Percentiles rank a stretch among this genome's conserved stretches.
Conservation (phyloP, 2,329 filamentous ascomycete genomes). For the Fusarium brevicatenulatum region DNA sequence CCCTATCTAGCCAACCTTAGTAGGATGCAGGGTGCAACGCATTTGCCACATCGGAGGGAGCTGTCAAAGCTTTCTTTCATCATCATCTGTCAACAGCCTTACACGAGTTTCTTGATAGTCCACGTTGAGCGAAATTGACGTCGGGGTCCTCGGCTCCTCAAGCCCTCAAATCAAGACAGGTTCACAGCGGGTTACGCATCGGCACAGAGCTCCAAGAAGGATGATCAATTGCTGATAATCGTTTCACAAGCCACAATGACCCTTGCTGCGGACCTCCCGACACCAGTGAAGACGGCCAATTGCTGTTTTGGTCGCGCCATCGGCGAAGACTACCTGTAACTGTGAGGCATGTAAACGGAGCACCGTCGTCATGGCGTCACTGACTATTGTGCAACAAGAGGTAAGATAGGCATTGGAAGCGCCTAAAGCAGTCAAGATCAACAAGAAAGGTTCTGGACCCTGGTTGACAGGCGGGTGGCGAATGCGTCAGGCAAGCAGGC, state of each 20-base stretch:
- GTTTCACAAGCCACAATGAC: slow-evolving; percentile 28
- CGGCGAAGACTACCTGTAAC: slow-evolving; percentile 8
- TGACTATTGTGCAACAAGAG: slow-evolving; percentile 18
- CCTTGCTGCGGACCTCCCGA: slow-evolving; percentile 13
- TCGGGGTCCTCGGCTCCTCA: slow-evolving; percentile 11
- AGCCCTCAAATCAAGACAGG: slow-evolving; percentile 6
- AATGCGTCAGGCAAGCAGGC: slow-evolving; percentile 30
- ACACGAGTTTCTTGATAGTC: background rate
- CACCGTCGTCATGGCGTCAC: slow-evolving; percentile 42
- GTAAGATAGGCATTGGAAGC: slow-evolving; percentile 28
- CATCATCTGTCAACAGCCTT: background rate
- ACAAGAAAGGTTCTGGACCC: slow-evolving; percentile 33
- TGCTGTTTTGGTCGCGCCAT: slow-evolving; percentile 8
- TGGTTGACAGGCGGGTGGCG: slow-evolving; percentile 40
- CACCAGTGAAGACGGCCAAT: slow-evolving; percentile 3
- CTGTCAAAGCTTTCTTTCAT: background rate
- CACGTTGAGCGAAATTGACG: background rate
- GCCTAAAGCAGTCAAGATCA: slow-evolving; percentile 37
- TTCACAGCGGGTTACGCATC: slow-evolving; percentile 12
- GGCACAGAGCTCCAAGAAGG: slow-evolving; percentile 5
- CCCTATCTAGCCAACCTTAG: background rate
- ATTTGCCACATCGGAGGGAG: slow-evolving; percentile 10
- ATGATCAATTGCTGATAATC: slow-evolving; percentile 11
- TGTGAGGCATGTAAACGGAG: slow-evolving; percentile 19
- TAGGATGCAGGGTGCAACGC: background rate